These are phyloP conservation scores for Baudoinia panamericana DNA, from an alignment of 495 filamentous ascomycete genomes.

Conservation along the genomic window DNA sequence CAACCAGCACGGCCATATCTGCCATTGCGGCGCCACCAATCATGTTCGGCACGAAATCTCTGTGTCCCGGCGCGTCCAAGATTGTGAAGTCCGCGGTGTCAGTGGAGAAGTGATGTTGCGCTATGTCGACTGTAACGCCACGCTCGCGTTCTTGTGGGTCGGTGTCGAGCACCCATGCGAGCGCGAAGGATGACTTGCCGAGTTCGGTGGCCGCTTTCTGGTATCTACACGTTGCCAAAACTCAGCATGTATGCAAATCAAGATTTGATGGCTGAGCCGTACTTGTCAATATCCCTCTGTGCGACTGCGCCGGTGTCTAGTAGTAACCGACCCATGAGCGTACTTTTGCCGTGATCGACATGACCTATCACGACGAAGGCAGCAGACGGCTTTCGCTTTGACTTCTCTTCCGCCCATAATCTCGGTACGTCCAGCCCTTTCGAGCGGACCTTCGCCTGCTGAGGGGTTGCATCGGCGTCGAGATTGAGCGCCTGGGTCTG, in stretches of 20 bases:
- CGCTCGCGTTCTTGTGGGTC: slow-evolving; percentile 71
- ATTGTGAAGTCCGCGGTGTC: slow-evolving; percentile 79
- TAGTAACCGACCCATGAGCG: slow-evolving; percentile 88
- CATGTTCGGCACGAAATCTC: slow-evolving; percentile 97
- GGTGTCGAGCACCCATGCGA: slow-evolving; percentile 93
- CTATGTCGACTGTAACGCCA: slow-evolving; percentile 96
- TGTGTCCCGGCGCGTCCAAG: slow-evolving; percentile 85
- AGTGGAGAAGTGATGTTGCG: slow-evolving; percentile 85
- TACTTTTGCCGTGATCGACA: slow-evolving; percentile 95
- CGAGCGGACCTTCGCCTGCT: slow-evolving; percentile 55
- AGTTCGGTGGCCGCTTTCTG: slow-evolving; percentile 72
- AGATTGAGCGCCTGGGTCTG: slow-evolving; percentile 15
- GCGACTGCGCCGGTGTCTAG: slow-evolving; percentile 80
- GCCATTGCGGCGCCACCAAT: slow-evolving; percentile 92
- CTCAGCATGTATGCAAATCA: too few species aligned
- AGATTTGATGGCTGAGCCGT: too few species aligned
- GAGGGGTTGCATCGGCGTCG: background rate
- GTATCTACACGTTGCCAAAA: background rate
- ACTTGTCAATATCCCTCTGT: slow-evolving; percentile 68
- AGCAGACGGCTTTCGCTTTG: slow-evolving; percentile 62
- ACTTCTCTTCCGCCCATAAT: slow-evolving; percentile 62
- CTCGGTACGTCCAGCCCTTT: slow-evolving; percentile 69
- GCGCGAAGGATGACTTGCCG: slow-evolving; percentile 86
- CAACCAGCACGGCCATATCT: slow-evolving; percentile 89
- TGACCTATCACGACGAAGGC: slow-evolving; percentile 98